Conservation (phyloP, 176 grass and related monocot species). For the Aegilops bicornis region DNA sequence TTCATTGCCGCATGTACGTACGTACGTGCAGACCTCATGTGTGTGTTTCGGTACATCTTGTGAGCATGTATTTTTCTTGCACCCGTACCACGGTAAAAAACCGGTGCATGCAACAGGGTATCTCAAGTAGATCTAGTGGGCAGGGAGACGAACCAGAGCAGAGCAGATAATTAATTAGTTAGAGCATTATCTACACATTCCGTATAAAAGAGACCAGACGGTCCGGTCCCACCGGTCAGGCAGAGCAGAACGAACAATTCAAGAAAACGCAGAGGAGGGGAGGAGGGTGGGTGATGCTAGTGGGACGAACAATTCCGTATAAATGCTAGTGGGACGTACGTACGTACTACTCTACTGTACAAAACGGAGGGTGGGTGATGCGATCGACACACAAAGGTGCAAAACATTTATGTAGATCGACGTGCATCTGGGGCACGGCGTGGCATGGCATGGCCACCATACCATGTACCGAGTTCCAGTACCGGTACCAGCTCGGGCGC, state of each 20-base stretch:
- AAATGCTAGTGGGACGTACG: too few relatives aligned
- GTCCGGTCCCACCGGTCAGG: not conserved
- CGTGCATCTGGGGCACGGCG: not conserved
- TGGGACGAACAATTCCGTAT: too few relatives aligned
- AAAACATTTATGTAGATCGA: not conserved
- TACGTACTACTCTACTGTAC: not conserved
- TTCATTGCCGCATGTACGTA: constrained; percentile 3
- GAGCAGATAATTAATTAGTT: not conserved
- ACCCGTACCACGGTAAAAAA: not conserved
- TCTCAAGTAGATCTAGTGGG: not conserved
- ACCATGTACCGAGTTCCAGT: not conserved
- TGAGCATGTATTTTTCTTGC: not conserved
- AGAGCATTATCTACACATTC: too few relatives aligned
- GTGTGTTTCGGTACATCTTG: not conserved
- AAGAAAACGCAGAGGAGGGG: not conserved
- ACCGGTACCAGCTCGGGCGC: not conserved
- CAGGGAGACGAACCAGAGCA: not conserved
- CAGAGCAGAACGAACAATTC: not conserved
- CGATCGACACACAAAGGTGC: constrained; percentile 28
- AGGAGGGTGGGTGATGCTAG: too few relatives aligned
- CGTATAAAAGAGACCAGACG: not conserved
- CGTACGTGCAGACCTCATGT: not conserved
- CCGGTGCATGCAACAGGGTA: not conserved
- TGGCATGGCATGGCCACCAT: too few relatives aligned
- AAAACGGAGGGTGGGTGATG: not conserved